A percentile compares a stretch with the other conserved stretches of the same genome.
phyloP scores from a whole-genome alignment of 331 rosid species.

The Cydonia oblonga region DNA sequence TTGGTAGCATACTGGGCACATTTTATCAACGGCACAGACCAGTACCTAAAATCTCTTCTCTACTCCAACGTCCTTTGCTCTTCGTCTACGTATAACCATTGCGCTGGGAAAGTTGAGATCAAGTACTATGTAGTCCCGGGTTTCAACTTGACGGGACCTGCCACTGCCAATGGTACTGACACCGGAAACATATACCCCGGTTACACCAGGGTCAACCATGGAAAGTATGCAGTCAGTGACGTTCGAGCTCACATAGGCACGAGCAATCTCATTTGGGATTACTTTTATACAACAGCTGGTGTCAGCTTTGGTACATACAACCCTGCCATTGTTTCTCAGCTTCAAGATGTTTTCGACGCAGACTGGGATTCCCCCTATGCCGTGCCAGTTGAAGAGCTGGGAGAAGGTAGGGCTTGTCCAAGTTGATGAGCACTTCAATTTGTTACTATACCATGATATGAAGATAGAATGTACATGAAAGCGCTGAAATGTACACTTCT shows the following conservation, averaged over 20 bases:
- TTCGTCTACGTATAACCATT: constrained; percentile 56
- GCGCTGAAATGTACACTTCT: neutral
- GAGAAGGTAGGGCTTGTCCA: constrained; percentile 21
- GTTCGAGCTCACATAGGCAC: constrained; percentile 77
- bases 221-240: constrained; percentile 73
- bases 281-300: constrained; percentile 75
- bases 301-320: constrained; percentile 82
- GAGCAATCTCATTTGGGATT: constrained; percentile 95
- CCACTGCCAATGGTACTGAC: constrained; percentile 19
- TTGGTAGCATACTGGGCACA: constrained; percentile 85
- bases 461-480: neutral
- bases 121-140: constrained; percentile 77
- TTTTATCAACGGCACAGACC: constrained; percentile 52
- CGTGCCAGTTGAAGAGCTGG: constrained; percentile 39
- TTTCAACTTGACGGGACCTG: constrained; percentile 76
- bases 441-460: neutral
- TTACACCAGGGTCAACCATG: constrained; percentile 78
- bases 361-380: constrained; percentile 89
- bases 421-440: constrained; percentile 14
- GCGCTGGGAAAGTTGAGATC: constrained; percentile 80
- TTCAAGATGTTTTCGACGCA: constrained; percentile 56
- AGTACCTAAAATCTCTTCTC: constrained; percentile 64
- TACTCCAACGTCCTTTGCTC: constrained; percentile 71
- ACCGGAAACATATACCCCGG: constrained; percentile 66
- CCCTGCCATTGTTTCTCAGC: constrained; percentile 61